A percentile compares a stretch with the other conserved stretches of the same genome.
phyloP scores from a whole-genome alignment of 208 protist species.

The Crithidia fasciculata region DNA sequence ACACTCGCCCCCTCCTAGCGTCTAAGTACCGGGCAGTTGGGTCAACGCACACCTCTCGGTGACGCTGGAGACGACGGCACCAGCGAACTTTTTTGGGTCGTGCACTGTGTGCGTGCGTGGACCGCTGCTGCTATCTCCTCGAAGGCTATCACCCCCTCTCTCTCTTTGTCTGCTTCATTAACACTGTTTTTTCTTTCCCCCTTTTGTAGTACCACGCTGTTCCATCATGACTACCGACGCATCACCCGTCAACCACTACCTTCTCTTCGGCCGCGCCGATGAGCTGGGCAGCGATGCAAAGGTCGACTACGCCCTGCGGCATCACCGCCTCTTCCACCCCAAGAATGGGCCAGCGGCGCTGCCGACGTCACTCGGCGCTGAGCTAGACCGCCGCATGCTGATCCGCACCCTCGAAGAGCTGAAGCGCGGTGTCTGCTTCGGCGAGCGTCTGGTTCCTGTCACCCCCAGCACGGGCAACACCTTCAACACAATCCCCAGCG shows the following conservation, averaged over 20 bases:
- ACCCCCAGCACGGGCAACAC: conserved; percentile 52
- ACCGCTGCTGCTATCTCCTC: no score
- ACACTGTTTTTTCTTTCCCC: no score
- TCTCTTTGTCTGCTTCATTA: no score
- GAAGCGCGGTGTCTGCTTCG: conserved; percentile 38
- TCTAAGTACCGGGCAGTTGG: no score
- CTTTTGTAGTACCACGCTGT: background rate
- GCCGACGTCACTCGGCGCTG: conserved; percentile 16
- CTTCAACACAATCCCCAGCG: conserved; percentile 28
- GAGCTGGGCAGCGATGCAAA: conserved; percentile 75
- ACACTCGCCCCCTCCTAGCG: no score
- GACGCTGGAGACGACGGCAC: no score
- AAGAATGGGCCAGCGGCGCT: conserved; percentile 8
- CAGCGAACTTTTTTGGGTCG: no score
- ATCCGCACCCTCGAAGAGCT: conserved; percentile 62
- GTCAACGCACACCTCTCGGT: no score
- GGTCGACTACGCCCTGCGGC: conserved; percentile 70
- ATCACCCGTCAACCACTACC: conserved; percentile 77
- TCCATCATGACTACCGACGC: conserved; percentile 67
- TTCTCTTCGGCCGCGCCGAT: conserved; percentile 66
- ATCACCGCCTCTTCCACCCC: conserved; percentile 26
- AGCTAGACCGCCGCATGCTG: conserved; percentile 47
- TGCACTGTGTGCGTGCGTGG: no score
- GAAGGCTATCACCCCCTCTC: no score
- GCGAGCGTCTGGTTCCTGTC: conserved; percentile 32